Conservation (phyloP, 2,329 filamentous ascomycete genomes). For the Plectosphaerella plurivora region DNA sequence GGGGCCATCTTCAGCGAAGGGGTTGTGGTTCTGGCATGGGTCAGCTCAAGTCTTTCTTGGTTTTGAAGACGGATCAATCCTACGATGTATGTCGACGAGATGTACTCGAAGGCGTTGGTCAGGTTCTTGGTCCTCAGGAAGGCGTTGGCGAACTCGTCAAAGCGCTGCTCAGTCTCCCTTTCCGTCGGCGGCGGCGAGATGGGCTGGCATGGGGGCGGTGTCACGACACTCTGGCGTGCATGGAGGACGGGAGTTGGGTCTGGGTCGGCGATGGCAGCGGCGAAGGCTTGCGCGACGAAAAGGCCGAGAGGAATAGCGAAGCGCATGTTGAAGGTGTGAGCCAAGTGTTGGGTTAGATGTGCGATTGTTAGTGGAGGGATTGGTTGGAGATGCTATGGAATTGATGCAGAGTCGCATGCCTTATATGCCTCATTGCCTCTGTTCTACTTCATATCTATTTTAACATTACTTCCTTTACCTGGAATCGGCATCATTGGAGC, state of each 20-base stretch:
- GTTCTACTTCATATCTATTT: no score
- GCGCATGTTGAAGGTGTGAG: no score
- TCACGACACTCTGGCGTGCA: neutral
- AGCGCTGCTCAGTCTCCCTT: slow-evolving; percentile 15
- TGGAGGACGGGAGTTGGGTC: neutral
- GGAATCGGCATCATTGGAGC: no score
- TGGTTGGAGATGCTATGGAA: no score
- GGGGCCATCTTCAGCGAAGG: slow-evolving; percentile 14
- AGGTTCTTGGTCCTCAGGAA: slow-evolving; percentile 19
- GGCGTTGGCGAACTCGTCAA: slow-evolving; percentile 17
- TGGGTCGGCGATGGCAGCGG: no score
- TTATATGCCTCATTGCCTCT: no score
- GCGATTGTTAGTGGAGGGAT: no score
- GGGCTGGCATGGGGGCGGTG: slow-evolving; percentile 6
- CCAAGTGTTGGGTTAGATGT: no score
- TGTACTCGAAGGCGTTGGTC: slow-evolving; percentile 18
- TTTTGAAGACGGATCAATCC: neutral
- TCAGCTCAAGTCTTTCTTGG: neutral
- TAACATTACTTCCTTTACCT: no score
- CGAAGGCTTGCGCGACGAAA: no score
- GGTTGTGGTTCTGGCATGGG: slow-evolving; percentile 15
- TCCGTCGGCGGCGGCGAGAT: slow-evolving; percentile 13
- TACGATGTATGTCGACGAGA: slow-evolving; percentile 18
- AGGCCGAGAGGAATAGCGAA: no score
- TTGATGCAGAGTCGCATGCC: no score